Base-by-base conservation (phyloP, 441 rosid species). In the Brassica hybrid region DNA sequence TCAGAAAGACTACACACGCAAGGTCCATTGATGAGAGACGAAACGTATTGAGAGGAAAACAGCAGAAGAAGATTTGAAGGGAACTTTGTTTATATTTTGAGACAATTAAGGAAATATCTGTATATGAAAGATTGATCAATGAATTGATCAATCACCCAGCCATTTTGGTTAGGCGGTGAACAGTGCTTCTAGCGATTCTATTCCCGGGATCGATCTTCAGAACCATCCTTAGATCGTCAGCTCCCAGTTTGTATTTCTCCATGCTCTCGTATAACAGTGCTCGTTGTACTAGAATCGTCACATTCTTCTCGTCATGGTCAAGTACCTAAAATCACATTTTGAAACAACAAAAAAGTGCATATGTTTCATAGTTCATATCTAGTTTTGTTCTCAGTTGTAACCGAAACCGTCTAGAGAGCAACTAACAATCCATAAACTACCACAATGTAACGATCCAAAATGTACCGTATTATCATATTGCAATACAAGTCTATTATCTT, bases 161-260 rank as follows among this genome's bases (percentile, higher is more conserved):
- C 98, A 94, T 88, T 84, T 91, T 83, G 59, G 86, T 83, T 86
- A 94, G 80, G 63, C 99, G 99, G 60, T 94, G 98, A 83, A 94
- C 75, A 4, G 97, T 94, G 81, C 99, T 94, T 85, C 90, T 90
- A 3, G 99, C 98, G 62, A 93, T 78, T 84, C 98, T 85, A 80
- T 94, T 94, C 18, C 77, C 75, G 0, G 99, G 98, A 79, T 94
- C 99, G 9, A 93, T 87, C 91, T 86, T 94, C 71, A 94, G 85
- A 81, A 93, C 98, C 67, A 85, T 86, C 84, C 96, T 89, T 82
- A 94, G 86, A 78, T 94, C 99, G 65, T 93, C 98, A 4, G 98
- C 99, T n/a, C 99, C 99, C n/a, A 91, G 96, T 75, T 81, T 93
- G 84, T 93, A 94, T 82, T 94, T 94, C 80, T 94, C 98, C 99